Evolutionary conservation across 306 rosid species (phyloP), one percentile per base, ranked within the genome.

Genomic region (Malus sylvestris): DNA sequence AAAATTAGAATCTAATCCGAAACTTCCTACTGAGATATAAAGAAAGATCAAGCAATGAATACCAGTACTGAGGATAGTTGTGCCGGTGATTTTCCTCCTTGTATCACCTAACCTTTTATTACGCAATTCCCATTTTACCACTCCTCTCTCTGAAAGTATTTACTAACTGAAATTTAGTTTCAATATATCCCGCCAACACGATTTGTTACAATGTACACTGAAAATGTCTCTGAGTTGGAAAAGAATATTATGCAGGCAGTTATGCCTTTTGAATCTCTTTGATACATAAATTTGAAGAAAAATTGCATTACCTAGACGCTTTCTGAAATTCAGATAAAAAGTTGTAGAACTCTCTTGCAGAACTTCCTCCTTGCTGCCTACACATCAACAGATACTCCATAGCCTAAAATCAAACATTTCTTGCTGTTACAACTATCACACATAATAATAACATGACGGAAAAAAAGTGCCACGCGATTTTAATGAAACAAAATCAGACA

Each of bases 321-420:
- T 89, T 92, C 79, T 90, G 96, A 90, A 94, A 94, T 62, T 89
- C 95, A 69, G 85, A 80, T 81, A 94, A 86, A 80, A 94, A 86
- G 15, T 67, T 58, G 77, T 73, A 81, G 83, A 94, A 94, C 71
- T 90, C 91, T 79, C 82, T 59, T 7, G 81, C 81, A 78, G 96
- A 92, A 84, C 93, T 81, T 58, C 91, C 94, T 70, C 86, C 85
- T 80, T 84, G 89, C 84, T 87, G 55, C 81, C 91, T 83, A 82
- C 98, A 90, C 81, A 76, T 85, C 80, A 83, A 77, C 70, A 92
- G 81, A 86, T 90, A 92, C 76, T 90, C 96, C 93, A 89, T 94
- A 60, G 96, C 95, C 98, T 94, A 85, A 81, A 81, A 81, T 74
- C 4, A 7, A 23, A 68, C 42, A 57, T 13, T 11, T 57, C 76